Base-by-base conservation (phyloP, 768 basidiomycete species). In the Saitozyma podzolica region DNA sequence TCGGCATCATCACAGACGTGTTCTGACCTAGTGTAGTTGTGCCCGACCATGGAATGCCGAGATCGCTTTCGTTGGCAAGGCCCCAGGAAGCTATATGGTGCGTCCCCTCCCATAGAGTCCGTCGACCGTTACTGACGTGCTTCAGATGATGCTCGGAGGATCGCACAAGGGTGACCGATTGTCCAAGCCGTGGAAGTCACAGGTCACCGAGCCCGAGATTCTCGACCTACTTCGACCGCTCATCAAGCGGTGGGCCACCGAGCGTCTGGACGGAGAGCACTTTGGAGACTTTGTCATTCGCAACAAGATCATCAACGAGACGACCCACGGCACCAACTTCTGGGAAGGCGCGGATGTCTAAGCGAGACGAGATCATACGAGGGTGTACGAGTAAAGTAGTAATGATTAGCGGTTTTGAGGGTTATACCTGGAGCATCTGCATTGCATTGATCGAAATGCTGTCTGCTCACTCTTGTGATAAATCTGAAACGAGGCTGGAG, bases 201-300 rank as follows among this genome's bases (percentile, higher is more conserved):
- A 70, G 7, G 91, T 94, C 45, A 88, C 89, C 3, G 93, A 95
- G 78, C 89, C 87, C 8, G 92, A 96, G 79, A 96, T 96, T 56
- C 81, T 99, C 57, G 87, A 87, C 6, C 94, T 94, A 66, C 85
- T 99, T 20, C 71, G 78, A 60, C 94, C 93, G 0, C 93, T 99
- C 90, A 95, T 99, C 84, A 92, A 91, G 80, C 84, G 85, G 61
- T 99, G 92, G 77, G 92, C 95, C 0, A 82, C 89, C 37, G 93
- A 97, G 79, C 84, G 95, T 51, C 81, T 83, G 4, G 87, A 90
- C 9, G 92, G 91, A 40, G 96, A 99, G 80, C 88, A 83, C 60
- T 98, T 99, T 73, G 96, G 96, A 40, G 96, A 98, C 80, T 99
- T 90, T 78, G 91, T 91, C 40, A 89, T 99, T 65, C 85, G 95